Evolutionary conservation across 139 green algal genomes (phyloP).

Genomic region (Chlamydomonas applanata): DNA sequence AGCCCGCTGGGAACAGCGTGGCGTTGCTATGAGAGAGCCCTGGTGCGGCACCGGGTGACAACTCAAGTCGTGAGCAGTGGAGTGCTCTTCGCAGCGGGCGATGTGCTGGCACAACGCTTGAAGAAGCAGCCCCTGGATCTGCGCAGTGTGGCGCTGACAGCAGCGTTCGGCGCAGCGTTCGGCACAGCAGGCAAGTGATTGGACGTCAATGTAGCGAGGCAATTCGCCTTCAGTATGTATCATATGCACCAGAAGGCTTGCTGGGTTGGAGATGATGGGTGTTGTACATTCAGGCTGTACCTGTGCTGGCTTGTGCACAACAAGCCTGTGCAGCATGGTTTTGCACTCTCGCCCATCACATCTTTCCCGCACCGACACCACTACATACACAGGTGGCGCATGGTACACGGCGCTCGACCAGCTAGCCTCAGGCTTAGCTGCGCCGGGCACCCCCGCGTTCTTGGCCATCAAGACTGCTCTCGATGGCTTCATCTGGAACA

Average conservation of each 20-base stretch:
- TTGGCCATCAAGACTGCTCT: conserved; percentile 16
- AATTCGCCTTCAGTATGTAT: too few relatives aligned
- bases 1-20: conserved; percentile 29
- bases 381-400: too few relatives aligned
- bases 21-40: conserved; percentile 36
- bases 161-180: conserved; percentile 33
- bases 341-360: too few relatives aligned
- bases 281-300: too few relatives aligned
- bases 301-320: too few relatives aligned
- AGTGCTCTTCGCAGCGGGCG: conserved; percentile 40
- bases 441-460: not conserved
- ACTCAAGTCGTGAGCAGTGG: conserved; percentile 38
- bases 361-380: too few relatives aligned
- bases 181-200: too few relatives aligned
- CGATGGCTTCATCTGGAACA: not conserved
- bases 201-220: too few relatives aligned
- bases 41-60: conserved; percentile 27
- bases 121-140: conserved; percentile 23
- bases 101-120: conserved; percentile 35
- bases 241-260: too few relatives aligned
- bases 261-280: too few relatives aligned
- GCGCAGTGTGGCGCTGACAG: conserved; percentile 29
- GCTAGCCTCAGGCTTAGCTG: conserved; percentile 7
- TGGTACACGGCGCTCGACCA: conserved; percentile 34
- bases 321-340: too few relatives aligned